Conservation (phyloP, 2,329 filamentous ascomycete species). For the Ramichloridium luteum region DNA sequence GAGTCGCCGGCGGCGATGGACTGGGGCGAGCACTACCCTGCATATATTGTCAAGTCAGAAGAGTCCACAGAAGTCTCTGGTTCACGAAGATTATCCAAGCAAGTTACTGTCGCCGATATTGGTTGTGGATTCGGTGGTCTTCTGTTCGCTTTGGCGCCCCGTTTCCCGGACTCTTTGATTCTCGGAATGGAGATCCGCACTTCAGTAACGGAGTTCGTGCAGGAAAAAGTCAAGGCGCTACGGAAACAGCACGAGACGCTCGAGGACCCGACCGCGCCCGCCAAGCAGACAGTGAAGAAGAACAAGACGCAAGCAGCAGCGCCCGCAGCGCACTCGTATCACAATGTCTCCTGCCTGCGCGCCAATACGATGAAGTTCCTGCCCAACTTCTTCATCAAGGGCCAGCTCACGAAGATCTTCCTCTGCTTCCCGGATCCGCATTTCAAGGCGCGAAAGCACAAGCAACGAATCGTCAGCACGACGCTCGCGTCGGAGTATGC, state of each 20-base stretch:
- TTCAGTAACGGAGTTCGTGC: constrained; percentile 81
- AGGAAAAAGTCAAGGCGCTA: constrained; percentile 73
- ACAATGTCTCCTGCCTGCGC: constrained; percentile 80
- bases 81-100: constrained; percentile 39
- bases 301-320: constrained; percentile 6
- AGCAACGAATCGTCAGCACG: constrained; percentile 82
- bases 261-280: not conserved
- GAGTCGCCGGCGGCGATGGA: constrained; percentile 72
- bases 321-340: constrained; percentile 42
- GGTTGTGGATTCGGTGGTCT: constrained; percentile 93
- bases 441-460: constrained; percentile 96
- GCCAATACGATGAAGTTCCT: constrained; percentile 99
- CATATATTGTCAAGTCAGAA: constrained; percentile 37
- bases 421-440: constrained; percentile 98
- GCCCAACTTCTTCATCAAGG: constrained; percentile 85
- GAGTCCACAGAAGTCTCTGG: constrained; percentile 2
- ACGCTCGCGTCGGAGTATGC: constrained; percentile 90
- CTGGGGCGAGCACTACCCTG: constrained; percentile 75
- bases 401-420: constrained; percentile 80
- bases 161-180: constrained; percentile 69
- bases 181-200: constrained; percentile 86
- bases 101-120: constrained; percentile 89
- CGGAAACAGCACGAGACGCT: constrained; percentile 42
- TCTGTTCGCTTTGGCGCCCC: constrained; percentile 69
- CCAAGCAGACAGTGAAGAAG: too few relatives aligned